phyloP scores from a whole-genome alignment of 129 eudicot species.

The Gnaphalium uliginosum region DNA sequence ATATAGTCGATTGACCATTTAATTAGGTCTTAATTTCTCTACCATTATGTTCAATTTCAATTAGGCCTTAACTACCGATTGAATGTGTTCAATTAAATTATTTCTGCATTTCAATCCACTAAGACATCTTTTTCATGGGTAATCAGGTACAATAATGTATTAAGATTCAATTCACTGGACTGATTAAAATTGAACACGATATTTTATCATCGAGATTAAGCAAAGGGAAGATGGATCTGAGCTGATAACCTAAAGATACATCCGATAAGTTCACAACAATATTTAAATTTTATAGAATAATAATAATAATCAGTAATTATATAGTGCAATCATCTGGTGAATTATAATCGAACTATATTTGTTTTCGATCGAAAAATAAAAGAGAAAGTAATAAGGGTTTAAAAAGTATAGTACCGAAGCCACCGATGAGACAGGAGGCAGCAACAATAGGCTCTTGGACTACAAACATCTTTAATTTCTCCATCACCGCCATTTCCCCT shows the following conservation, averaged over 20 bases:
- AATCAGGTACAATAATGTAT: neutral
- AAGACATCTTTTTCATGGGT: neutral
- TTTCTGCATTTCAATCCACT: neutral
- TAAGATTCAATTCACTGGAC: neutral
- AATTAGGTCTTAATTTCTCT: neutral
- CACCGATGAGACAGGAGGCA: conserved; percentile 86
- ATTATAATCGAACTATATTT: neutral
- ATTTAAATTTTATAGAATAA: neutral
- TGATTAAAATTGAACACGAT: neutral
- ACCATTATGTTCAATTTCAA: neutral
- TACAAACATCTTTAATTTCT: conserved; percentile 67
- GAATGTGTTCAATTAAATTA: neutral
- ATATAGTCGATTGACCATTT: neutral
- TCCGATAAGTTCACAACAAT: neutral
- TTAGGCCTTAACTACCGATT: neutral
- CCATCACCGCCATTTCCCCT: conserved; percentile 64
- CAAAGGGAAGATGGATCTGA: neutral
- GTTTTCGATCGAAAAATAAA: conserved; percentile 7
- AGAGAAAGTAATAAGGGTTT: conserved; percentile 1
- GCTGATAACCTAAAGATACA: neutral
- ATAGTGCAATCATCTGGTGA: neutral
- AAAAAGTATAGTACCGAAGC: conserved; percentile 49
- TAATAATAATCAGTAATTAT: too few species aligned
- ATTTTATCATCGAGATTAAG: neutral
- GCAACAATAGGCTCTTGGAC: conserved; percentile 84